Evolutionary conservation across 305 asterid species (phyloP), one percentile per base, ranked within the genome.

Genomic region (Lippia alba): DNA sequence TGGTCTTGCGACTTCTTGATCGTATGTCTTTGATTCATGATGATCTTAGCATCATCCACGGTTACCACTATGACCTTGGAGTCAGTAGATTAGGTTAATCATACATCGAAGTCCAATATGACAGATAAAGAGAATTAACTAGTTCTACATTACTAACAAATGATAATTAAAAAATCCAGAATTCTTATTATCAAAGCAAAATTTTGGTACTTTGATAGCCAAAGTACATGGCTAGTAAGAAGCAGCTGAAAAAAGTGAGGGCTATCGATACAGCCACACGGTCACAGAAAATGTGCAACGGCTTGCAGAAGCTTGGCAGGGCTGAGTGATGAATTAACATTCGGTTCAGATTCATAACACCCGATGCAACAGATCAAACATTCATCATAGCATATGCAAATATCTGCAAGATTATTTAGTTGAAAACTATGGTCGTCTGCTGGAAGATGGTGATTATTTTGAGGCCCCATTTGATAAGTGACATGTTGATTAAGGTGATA

Each of bases 231-330:
- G 90, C 92, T 4, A 93, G 84, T 69, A 91, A 66, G 79, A 91
- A 85, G 67, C 89, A 86, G 76, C 83, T 84, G 65, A 86, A 50
- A 64, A 93, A 89, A 0, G 95, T 71, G 71, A 93, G 86, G 54
- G 85, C 92, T 4, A 91, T 84, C 6, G 98, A 91, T 0, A 87
- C 77, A 0, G 96, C 97, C 15, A 88, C 91, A 0, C 89, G 89
- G 20, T 82, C 80, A 51, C 97, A 93, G 84, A 93, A 93, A 30
- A 46, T 55, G 18, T 70, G 82, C 85, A 93, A 74, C 1, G 98
- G 85, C 41, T 78, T 86, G 90, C 98, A 93, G 85, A 91, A 24
- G 3, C 3, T 24, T 24, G 30, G 30, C 30, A 24, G 30, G 30
- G 30, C 30, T 3, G 30, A 24, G 30, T 24, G 1, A 24, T 24